phyloP scores from a whole-genome alignment of 805 yeast species.

The Yarrowia porcina region DNA sequence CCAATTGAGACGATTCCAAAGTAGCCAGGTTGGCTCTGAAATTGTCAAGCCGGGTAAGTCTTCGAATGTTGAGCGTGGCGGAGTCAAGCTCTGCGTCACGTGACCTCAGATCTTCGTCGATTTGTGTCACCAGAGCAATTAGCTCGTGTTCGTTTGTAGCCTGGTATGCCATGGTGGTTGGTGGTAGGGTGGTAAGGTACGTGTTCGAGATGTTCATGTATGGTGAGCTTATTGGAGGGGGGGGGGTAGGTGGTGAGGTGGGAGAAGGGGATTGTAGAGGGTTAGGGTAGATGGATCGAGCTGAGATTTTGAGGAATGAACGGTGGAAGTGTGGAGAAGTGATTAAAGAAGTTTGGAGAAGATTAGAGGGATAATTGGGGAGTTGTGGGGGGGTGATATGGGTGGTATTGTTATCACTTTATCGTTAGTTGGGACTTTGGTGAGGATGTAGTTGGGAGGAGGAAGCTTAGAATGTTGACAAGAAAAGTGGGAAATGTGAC shows the following conservation, averaged over 20 bases:
- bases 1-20: constrained; percentile 49
- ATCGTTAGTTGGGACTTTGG: too few relatives aligned
- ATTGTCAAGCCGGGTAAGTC: constrained; percentile 34
- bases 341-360: too few relatives aligned
- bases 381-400: too few relatives aligned
- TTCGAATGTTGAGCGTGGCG: neutral
- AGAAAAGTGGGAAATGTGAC: too few relatives aligned
- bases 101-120: neutral
- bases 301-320: neutral
- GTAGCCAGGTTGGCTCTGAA: constrained; percentile 35
- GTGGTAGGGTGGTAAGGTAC: neutral
- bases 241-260: neutral
- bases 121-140: neutral
- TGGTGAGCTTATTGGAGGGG: neutral
- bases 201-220: neutral
- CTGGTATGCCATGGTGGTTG: neutral
- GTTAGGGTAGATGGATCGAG: neutral
- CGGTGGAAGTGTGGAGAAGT: too few relatives aligned
- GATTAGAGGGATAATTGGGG: too few relatives aligned
- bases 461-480: too few relatives aligned
- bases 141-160: constrained; percentile 15
- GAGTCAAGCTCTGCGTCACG: neutral
- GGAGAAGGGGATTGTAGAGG: neutral
- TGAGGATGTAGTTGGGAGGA: too few relatives aligned
- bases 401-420: too few relatives aligned